Evolutionary conservation across 768 basidiomycete genomes (phyloP), one percentile per base, ranked within the genome.

Genomic region (Suillus subaureus): DNA sequence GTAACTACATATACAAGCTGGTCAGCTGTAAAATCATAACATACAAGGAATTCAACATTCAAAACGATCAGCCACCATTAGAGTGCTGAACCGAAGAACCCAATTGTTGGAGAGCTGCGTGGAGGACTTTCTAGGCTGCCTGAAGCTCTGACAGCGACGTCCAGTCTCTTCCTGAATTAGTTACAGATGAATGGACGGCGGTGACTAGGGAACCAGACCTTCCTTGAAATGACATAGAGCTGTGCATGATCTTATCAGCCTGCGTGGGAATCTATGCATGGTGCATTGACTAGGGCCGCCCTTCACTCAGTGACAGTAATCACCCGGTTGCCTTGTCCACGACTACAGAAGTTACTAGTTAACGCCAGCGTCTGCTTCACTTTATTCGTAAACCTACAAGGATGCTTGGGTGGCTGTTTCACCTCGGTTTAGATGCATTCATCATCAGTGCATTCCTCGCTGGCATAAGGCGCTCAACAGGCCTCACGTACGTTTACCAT

Each of bases 381-480:
- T 43, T 15, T 9, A 47, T 35, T 28, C 13, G 6, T 39, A 63
- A 33, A 11, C 52, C 28, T 39, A 35, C 40, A 45, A 47, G 15
- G 65, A 77, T 77, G 75, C 75, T 77, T 15, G 77, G 77, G 15
- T 45, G 65, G 61, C 67, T 75, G 77, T 84, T 91, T 15, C 93
- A 88, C 70, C 79, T 92, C 66, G 88, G 88, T 66, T 73, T 94
- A 71, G 94, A 96, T 70, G 92, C 92, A 13, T 74, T 93, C 64
- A 83, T 96, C 70, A 80, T 96, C 69, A 89, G 87, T 61, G 90
- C 92, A 16, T 87, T 94, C 68, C 85, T 96, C 4, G 94, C 94
- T 12, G 94, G 93, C n/a, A 78, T 95, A 63, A 89, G 85, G 75
- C 87, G 94, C 31, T 87, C 90, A 4, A 95, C 94, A 0, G 93